phyloP scores from a whole-genome alignment of 306 rosid genomes.

The Oxytropis ochrocephala region DNA sequence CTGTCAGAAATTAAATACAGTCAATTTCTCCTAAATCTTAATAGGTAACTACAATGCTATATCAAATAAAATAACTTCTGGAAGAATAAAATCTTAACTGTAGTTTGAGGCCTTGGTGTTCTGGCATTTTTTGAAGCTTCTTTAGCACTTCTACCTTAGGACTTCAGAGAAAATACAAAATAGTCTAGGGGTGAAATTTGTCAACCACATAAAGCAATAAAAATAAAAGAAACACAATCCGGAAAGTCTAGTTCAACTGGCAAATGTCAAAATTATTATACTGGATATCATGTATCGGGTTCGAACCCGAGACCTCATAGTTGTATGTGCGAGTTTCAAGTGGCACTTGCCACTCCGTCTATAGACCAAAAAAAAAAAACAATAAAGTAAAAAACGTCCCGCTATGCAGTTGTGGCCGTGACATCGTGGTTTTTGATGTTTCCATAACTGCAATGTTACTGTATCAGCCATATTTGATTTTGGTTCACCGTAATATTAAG shows the following conservation, averaged over 20 bases:
- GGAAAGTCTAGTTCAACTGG: too few relatives aligned
- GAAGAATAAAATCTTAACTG: conserved; percentile 53
- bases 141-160: conserved; percentile 84
- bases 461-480: too few relatives aligned
- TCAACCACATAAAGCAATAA: not conserved
- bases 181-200: not conserved
- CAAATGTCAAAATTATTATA: too few relatives aligned
- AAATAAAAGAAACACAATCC: too few relatives aligned
- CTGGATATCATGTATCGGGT: too few relatives aligned
- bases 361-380: not conserved
- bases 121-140: conserved; percentile 74
- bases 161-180: conserved; percentile 26
- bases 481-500: too few relatives aligned
- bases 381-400: not conserved
- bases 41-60: not conserved
- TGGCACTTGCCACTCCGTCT: too few relatives aligned
- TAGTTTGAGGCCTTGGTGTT: conserved; percentile 67
- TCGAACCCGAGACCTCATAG: too few relatives aligned
- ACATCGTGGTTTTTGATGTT: too few relatives aligned
- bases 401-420: too few relatives aligned
- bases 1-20: conserved; percentile 32
- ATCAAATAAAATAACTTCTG: not conserved
- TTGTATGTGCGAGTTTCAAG: too few relatives aligned
- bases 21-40: conserved; percentile 8
- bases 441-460: too few relatives aligned